Evolutionary conservation across 192 early-diverging fungal species (phyloP).

Genomic region (Chytriomyces sp.): DNA sequence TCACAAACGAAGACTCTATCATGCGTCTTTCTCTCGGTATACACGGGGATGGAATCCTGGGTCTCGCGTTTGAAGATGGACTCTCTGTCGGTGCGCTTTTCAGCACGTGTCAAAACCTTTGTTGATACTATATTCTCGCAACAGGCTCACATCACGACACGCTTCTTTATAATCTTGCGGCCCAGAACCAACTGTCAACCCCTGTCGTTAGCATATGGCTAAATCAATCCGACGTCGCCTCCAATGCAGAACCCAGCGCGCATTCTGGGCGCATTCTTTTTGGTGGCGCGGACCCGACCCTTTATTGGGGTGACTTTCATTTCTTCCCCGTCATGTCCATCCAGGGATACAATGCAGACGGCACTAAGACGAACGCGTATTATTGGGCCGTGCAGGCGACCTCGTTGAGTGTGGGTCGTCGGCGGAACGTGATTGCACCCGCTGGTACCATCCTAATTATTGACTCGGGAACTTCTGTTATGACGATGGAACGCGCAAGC

Average conservation of each 20-base stretch:
- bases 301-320: slow-evolving; percentile 1
- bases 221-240: background rate
- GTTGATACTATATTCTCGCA: background rate
- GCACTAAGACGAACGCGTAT: background rate
- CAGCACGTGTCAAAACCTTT: background rate
- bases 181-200: background rate
- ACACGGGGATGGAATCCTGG: slow-evolving; percentile 20
- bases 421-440: background rate
- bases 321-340: slow-evolving; percentile 4
- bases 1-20: background rate
- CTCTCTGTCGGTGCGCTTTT: background rate
- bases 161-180: background rate
- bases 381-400: slow-evolving; percentile 6
- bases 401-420: background rate
- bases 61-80: slow-evolving; percentile 10
- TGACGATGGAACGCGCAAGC: background rate
- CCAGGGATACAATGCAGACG: background rate
- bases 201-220: slow-evolving; percentile 7
- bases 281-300: background rate
- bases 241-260: background rate
- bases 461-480: slow-evolving; percentile 13
- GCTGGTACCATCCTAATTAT: background rate
- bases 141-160: background rate
- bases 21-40: background rate
- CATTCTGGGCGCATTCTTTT: background rate